These are phyloP conservation scores for Pseudonitzschia multiseries DNA, from an alignment of 108 stramenopile species.

Conservation along the genomic window DNA sequence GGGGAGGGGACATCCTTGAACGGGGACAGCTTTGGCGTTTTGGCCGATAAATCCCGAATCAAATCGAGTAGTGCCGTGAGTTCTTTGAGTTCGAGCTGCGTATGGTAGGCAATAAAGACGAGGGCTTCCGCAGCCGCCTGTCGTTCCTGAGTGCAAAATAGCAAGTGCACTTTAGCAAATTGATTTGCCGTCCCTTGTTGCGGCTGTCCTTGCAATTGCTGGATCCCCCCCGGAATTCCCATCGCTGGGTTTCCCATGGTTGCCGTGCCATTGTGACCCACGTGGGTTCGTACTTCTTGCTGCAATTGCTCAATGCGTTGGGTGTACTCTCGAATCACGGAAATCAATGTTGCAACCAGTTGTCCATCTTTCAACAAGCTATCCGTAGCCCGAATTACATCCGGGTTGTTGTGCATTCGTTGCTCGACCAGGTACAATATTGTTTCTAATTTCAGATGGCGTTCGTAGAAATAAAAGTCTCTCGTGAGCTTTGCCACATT, in stretches of 20 bases:
- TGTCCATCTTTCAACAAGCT: constrained; percentile 44
- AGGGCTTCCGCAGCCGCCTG: constrained; percentile 67
- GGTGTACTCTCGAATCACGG: constrained; percentile 53
- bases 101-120: constrained; percentile 77
- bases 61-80: constrained; percentile 62
- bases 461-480: constrained; percentile 55
- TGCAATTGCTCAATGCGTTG: constrained; percentile 37
- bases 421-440: constrained; percentile 43
- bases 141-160: constrained; percentile 59
- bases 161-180: constrained; percentile 46
- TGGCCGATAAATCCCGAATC: constrained; percentile 51
- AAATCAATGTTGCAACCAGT: constrained; percentile 55
- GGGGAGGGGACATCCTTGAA: constrained; percentile 63
- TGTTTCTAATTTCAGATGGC: constrained; percentile 22
- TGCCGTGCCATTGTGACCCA: neutral
- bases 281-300: constrained; percentile 11
- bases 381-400: constrained; percentile 57
- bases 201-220: constrained; percentile 16
- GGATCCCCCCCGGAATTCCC: constrained; percentile 5
- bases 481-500: constrained; percentile 21
- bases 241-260: neutral
- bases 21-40: constrained; percentile 62
- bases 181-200: constrained; percentile 17
- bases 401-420: constrained; percentile 18
- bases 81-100: constrained; percentile 63